Evolutionary conservation across 2,329 filamentous ascomycete genomes (phyloP), one percentile per base, ranked within the genome.

Genomic region (Clarireedia paspali): DNA sequence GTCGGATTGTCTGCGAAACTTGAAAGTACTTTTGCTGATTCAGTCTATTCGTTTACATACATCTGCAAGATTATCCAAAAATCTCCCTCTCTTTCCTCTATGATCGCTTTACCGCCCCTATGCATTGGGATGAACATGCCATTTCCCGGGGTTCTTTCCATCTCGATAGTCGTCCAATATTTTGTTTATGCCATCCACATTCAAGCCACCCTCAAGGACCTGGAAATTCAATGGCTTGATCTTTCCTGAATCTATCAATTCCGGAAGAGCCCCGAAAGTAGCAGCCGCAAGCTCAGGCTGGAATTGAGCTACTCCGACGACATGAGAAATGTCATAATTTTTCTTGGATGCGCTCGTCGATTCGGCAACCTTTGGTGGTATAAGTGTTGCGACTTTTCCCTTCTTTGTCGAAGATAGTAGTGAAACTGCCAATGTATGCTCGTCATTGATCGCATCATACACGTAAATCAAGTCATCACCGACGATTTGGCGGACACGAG

Each of bases 81-180:
- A 30, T 6, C 5, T 3, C n/a, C 12, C 9, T 2, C 23, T 2
- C 17, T 6, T 23, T 14, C 5, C 26, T 39, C 26, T 39, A 34
- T 20, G 47, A 9, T 20, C 7, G 9, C 39, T 10, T 34, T 4
- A 34, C 10, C 12, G 9, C 30, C 9, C 30, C 30, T 34, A 34
- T 34, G 30, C 53, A 36, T 55, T 56, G 10, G 53, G 53, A 47
- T 57, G 46, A 5, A 57, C n/a, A 24, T 54, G 50, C 34, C 30
- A 47, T 24, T 57, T 57, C 17, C 48, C 51, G n/a, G 53, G 53
- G 7, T 49, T 51, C 14, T 50, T 57, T 5, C 55, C 55, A 44
- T 46, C 55, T 20, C 39, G 50, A 27, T 57, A 39, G 17, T 49
- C 30, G 34, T 57, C 55, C 51, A 57, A 24, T 17, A 51, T 4